Percentiles rank a stretch among this genome's conserved stretches.
Evolutionary conservation across 2,329 filamentous ascomycete genomes (phyloP).

Genomic region (Aspergillus texensis): DNA sequence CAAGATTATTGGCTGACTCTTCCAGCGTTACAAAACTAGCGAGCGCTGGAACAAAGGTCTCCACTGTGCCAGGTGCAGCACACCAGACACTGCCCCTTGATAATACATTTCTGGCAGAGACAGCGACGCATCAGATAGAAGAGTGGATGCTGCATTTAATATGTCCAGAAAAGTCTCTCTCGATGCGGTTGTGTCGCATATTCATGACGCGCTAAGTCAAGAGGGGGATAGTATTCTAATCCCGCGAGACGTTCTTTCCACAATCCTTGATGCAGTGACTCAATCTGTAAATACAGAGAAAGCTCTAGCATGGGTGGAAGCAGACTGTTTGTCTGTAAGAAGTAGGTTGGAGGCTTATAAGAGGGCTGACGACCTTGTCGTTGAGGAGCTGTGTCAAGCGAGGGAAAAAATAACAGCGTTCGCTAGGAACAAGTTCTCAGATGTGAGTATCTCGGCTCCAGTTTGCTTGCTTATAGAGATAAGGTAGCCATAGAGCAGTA

Average conservation of each 20-base stretch:
- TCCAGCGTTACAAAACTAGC: neutral
- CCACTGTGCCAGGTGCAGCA: neutral
- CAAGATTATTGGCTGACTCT: neutral
- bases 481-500: neutral
- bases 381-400: neutral
- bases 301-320: neutral
- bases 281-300: neutral
- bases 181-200: neutral
- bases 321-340: neutral
- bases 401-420: neutral
- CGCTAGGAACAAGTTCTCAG: neutral
- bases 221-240: neutral
- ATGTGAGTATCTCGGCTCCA: neutral
- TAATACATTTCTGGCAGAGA: neutral
- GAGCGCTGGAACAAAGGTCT: neutral
- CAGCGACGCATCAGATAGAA: neutral
- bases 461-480: neutral
- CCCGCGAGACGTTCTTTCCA: neutral
- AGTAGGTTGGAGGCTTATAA: neutral
- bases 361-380: neutral
- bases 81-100: neutral
- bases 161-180: neutral
- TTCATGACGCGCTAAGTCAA: neutral
- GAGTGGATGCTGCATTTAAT: neutral
- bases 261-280: neutral